Conservation (phyloP, 768 basidiomycete species). For the Serendipita vermifera region DNA sequence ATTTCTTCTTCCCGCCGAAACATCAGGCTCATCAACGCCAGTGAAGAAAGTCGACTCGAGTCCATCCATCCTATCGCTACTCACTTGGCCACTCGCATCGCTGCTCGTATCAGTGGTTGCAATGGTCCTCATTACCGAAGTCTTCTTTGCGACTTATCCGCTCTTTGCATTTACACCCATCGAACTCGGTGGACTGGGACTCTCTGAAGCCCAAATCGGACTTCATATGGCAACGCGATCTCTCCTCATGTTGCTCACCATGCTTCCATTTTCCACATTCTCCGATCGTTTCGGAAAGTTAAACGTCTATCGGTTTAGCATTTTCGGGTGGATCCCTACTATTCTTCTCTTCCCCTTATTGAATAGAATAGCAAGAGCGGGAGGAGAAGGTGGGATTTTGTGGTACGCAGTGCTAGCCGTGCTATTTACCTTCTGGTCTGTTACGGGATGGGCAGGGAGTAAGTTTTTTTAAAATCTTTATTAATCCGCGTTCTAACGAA, state of each 20-base stretch:
- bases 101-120: neutral
- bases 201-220: constrained; percentile 29
- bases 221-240: constrained; percentile 9
- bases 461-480: no score
- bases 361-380: neutral
- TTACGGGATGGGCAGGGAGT: neutral
- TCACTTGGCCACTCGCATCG: neutral
- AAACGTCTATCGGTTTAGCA: neutral
- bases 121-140: neutral
- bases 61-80: neutral
- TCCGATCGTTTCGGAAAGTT: neutral
- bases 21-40: no score
- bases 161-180: constrained; percentile 30
- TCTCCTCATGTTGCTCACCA: neutral
- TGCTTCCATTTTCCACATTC: neutral
- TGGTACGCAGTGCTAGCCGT: neutral
- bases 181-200: constrained; percentile 28
- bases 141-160: constrained; percentile 22
- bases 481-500: no score
- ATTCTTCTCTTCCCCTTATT: neutral
- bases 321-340: neutral
- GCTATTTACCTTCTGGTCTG: neutral
- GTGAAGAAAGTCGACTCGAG: no score
- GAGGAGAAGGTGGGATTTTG: neutral
- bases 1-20: no score